Evolutionary conservation across 352 stramenopile species (phyloP), one percentile per base, ranked within the genome.

Genomic region (Globisporangium ultimum): DNA sequence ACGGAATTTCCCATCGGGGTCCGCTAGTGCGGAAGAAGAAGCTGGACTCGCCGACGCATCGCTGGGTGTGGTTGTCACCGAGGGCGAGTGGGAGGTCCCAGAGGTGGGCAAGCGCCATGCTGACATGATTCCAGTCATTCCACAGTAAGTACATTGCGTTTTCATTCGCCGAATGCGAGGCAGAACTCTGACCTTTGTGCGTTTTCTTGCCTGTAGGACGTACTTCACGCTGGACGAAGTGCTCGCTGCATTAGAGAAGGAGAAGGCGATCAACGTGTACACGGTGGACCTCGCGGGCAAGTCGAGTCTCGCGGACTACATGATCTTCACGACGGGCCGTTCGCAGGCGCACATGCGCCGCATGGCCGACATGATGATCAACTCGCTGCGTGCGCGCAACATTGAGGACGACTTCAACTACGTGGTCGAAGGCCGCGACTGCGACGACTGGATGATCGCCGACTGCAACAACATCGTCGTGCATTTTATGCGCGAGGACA

Each of bases 371-470:
- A 78, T 95, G 70, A 67, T 96, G 48, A 93, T 96, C 52, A 73
- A 85, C 48, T 93, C 88, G 7, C 85, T 96, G 76, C 89, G 88
- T 55, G 83, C 70, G 15, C 63, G 87, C 10, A 45, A 79, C 2
- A 50, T 92, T 14, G 59, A 79, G 13, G 81, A 93, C 60, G 79
- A 91, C 21, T 91, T 93, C 53, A 79, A 87, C 53, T 93, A 93
- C 62, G 59, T 58, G 18, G 88, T 95, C 38, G 88, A 97, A 74
- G 88, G 88, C 12, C 84, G 88, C 45, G 85, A 96, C 60, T 93
- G 84, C 51, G 88, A 97, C 64, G 88, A 97, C 76, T 97, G 88
- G 88, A 97, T 96, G 87, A 95, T 97, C 61, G 86, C 89, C 28
- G 88, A 97, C 63, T 93, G 87, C 72, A 91, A 89, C 60, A 95